Percentiles rank a stretch among this genome's conserved stretches.
Conservation (phyloP, 371 early-diverging fungal species). For the Mortierella sp. region DNA sequence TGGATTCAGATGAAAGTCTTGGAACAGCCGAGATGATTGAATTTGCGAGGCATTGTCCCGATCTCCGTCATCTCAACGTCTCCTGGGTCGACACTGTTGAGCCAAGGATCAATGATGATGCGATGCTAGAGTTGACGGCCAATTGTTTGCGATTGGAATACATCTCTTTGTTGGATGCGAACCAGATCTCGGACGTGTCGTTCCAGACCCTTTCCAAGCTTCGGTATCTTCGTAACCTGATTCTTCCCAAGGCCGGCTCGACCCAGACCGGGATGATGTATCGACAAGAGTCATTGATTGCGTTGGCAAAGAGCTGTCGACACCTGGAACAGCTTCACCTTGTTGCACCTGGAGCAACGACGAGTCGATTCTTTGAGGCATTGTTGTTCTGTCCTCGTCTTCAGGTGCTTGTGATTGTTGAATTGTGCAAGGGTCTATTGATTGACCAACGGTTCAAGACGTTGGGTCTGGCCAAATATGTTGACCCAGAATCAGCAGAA, state of each 20-base stretch:
- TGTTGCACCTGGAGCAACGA: slow-evolving; percentile 46
- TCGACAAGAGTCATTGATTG: slow-evolving; percentile 42
- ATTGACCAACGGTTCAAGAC: slow-evolving; percentile 52
- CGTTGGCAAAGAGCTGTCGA: slow-evolving; percentile 46
- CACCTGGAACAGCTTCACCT: slow-evolving; percentile 47
- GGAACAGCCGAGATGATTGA: slow-evolving; percentile 41
- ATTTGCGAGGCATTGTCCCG: slow-evolving; percentile 46
- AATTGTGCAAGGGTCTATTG: slow-evolving; percentile 42
- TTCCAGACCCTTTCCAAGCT: slow-evolving; percentile 46
- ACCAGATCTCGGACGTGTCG: slow-evolving; percentile 50
- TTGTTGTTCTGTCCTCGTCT: slow-evolving; percentile 45
- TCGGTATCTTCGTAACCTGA: slow-evolving; percentile 46
- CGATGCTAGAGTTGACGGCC: slow-evolving; percentile 33
- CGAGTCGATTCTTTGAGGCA: slow-evolving; percentile 51
- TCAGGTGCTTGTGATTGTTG: slow-evolving; percentile 48
- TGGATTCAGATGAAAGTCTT: slow-evolving; percentile 46
- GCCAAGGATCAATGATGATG: slow-evolving; percentile 50
- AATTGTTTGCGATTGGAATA: slow-evolving; percentile 45
- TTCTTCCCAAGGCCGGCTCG: slow-evolving; percentile 45
- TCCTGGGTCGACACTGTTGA: slow-evolving; percentile 48
- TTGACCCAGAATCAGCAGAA: slow-evolving; percentile 42
- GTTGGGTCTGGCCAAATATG: slow-evolving; percentile 45
- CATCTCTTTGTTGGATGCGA: slow-evolving; percentile 49
- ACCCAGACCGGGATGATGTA: slow-evolving; percentile 36
- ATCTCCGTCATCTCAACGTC: slow-evolving; percentile 45